A percentile compares a stretch with the other conserved stretches of the same genome.
Conservation (phyloP, 2,329 filamentous ascomycete species). For the Didymella arachidicola region DNA sequence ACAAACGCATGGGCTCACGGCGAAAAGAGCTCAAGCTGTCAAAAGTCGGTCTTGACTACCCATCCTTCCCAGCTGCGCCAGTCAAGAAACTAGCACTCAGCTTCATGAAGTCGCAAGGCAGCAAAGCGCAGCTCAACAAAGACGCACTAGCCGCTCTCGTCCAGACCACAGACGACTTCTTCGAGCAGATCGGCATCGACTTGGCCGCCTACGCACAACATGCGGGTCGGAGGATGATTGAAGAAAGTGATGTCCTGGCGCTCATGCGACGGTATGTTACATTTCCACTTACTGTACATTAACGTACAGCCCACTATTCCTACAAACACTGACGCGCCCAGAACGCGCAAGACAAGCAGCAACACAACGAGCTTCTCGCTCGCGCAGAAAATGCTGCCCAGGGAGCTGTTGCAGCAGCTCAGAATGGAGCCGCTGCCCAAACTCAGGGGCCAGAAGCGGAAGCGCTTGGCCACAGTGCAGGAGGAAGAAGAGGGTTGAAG, state of each 20-base stretch:
- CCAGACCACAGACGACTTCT: constrained; percentile 88
- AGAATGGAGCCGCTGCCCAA: constrained; percentile 66
- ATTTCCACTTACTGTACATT: constrained; percentile 29
- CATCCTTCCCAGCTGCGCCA: constrained; percentile 74
- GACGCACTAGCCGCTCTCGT: constrained; percentile 78
- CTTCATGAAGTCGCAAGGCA: constrained; percentile 72
- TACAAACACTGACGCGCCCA: constrained; percentile 23
- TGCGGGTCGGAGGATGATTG: constrained; percentile 82
- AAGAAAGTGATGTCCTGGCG: constrained; percentile 82
- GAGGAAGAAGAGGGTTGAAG: constrained; percentile 57
- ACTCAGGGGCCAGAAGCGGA: constrained; percentile 55
- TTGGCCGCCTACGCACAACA: constrained; percentile 81
- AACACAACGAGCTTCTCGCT: constrained; percentile 81
- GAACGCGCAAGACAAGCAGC: constrained; percentile 69
- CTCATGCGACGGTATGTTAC: constrained; percentile 79
- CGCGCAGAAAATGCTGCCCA: constrained; percentile 81
- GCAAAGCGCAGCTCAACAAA: constrained; percentile 73
- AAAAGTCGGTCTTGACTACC: constrained; percentile 76
- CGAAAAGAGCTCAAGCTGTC: constrained; percentile 67
- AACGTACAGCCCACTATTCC: constrained; percentile 20
- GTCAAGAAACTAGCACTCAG: constrained; percentile 76
- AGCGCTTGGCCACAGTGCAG: constrained; percentile 52
- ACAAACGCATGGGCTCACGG: constrained; percentile 34
- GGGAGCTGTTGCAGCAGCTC: constrained; percentile 83
- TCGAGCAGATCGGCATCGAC: constrained; percentile 85